Evolutionary conservation across 257 asterid species (phyloP), one percentile per base, ranked within the genome.

Genomic region (Catharanthus roseus): DNA sequence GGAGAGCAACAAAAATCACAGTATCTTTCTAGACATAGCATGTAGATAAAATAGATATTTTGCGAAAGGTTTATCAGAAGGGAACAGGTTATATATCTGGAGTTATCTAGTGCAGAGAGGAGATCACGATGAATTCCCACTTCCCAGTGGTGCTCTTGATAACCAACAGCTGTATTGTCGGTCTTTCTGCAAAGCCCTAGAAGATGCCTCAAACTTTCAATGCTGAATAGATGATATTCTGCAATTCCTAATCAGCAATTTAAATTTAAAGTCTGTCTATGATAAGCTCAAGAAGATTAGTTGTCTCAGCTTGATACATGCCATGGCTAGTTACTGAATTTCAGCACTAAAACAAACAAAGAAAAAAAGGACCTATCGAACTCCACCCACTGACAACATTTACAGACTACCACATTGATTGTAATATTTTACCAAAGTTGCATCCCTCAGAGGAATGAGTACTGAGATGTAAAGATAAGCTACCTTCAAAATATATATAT

Each of bases 401-500:
- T 62, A 62, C 19, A 41, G 26, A 62, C 21, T 28, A 11, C 3
- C 21, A 56, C 9, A 26, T 28, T 15, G 0, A 55, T 28, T 12
- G 33, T 56, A 28, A 13, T 26, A 56, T 28, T 24, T 56, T 56
- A 56, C 19, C 19, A 26, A 56, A 56, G 12, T 56, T 56, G 38
- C 63, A 56, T 23, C 5, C 38, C 63, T 26, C 63, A 0, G 1
- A 3, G 19, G 21, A 28, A 56, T 24, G 13, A 18, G n/a, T 33
- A 13, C 18, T 61, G 29, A 64, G 47, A 64, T 34, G 8, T 64
- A 38, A 5, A 51, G 29, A 64, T 36, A 31, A 64, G 69, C 18
- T 6, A 31, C 58, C 58, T n/a, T 71, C 79, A 74, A 72, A 49
- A 63, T 56, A 73, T 23, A 42, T 3, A 38, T 3, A 41, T n/a